phyloP scores from a whole-genome alignment of 805 yeast species.

The Metschnikowia shivogae region DNA sequence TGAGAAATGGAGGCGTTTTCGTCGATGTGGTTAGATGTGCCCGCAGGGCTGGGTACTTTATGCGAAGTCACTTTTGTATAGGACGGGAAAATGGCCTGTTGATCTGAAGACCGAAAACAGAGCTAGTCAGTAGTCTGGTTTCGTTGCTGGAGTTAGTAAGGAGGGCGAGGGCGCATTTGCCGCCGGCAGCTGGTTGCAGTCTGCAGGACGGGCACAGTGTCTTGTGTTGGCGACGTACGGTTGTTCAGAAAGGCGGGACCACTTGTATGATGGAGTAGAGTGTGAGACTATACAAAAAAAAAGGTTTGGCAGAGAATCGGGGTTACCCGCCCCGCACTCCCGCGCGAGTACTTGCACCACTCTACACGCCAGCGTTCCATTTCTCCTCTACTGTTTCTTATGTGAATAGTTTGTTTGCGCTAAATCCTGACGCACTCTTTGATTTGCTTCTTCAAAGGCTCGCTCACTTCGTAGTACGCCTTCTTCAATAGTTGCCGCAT shows the following conservation, averaged over 20 bases:
- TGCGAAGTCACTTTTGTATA: conserved; percentile 31
- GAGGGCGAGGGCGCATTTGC: neutral
- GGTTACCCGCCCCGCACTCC: conserved; percentile 12
- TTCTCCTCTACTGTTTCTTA: no score
- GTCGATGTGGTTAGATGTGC: conserved; percentile 21
- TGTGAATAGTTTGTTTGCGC: no score
- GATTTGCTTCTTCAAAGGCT: conserved; percentile 16
- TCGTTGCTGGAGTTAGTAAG: conserved; percentile 5
- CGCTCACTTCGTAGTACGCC: conserved; percentile 23
- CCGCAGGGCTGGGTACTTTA: conserved; percentile 36
- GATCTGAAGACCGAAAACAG: conserved; percentile 18
- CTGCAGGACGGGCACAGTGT: neutral
- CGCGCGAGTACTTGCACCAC: no score
- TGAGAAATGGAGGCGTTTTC: conserved; percentile 7
- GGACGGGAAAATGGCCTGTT: conserved; percentile 2
- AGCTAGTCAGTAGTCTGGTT: conserved; percentile 41
- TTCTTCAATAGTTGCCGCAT: conserved; percentile 25
- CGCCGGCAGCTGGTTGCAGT: neutral
- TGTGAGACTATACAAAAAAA: conserved; percentile 8
- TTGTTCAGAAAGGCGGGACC: conserved; percentile 6
- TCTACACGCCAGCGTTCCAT: no score
- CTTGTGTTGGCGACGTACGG: neutral
- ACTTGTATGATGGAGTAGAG: conserved; percentile 6
- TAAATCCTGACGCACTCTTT: conserved; percentile 11
- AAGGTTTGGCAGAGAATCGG: conserved; percentile 12